phyloP scores from a whole-genome alignment of 2,329 filamentous ascomycete genomes.

The Pseudofabraea citricarpa region DNA sequence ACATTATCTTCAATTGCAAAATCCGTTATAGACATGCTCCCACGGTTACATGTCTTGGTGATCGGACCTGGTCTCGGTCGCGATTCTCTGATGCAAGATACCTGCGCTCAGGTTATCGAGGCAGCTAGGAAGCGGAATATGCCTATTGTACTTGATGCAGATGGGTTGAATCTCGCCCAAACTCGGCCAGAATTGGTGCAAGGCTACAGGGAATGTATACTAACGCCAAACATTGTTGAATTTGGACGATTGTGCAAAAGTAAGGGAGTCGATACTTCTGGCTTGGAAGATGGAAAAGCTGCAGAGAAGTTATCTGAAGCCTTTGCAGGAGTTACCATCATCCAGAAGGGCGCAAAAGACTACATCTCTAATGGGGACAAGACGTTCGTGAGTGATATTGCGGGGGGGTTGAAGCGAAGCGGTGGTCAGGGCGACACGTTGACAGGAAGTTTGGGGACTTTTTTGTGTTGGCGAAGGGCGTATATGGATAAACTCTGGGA shows the following conservation, averaged over 20 bases:
- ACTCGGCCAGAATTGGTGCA: slow-evolving; percentile 70
- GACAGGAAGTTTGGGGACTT: slow-evolving; percentile 82
- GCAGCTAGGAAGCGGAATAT: slow-evolving; percentile 69
- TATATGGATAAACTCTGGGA: slow-evolving; percentile 84
- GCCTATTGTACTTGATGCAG: slow-evolving; percentile 86
- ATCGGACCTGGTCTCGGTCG: slow-evolving; percentile 89
- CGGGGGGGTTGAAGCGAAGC: slow-evolving; percentile 82
- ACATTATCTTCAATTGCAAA: slow-evolving; percentile 56
- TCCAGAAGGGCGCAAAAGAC: slow-evolving; percentile 84
- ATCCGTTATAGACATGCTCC: slow-evolving; percentile 72
- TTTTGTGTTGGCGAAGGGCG: slow-evolving; percentile 82
- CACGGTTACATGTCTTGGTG: slow-evolving; percentile 85
- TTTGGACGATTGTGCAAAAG: slow-evolving; percentile 78
- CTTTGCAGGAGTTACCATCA: slow-evolving; percentile 81
- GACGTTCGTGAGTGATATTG: slow-evolving; percentile 71
- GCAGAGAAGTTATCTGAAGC: slow-evolving; percentile 67
- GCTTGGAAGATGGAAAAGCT: slow-evolving; percentile 32
- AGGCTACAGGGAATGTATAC: slow-evolving; percentile 77
- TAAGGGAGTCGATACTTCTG: slow-evolving; percentile 57
- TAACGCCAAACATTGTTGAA: slow-evolving; percentile 95
- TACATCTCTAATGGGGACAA: slow-evolving; percentile 74
- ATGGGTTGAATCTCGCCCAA: slow-evolving; percentile 77
- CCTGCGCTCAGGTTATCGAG: slow-evolving; percentile 71
- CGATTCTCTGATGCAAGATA: slow-evolving; percentile 85
- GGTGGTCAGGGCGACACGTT: slow-evolving; percentile 95